Percentiles rank a stretch among this genome's conserved stretches.
Evolutionary conservation across 352 stramenopile genomes (phyloP).

Genomic region (Globisporangium splendens): DNA sequence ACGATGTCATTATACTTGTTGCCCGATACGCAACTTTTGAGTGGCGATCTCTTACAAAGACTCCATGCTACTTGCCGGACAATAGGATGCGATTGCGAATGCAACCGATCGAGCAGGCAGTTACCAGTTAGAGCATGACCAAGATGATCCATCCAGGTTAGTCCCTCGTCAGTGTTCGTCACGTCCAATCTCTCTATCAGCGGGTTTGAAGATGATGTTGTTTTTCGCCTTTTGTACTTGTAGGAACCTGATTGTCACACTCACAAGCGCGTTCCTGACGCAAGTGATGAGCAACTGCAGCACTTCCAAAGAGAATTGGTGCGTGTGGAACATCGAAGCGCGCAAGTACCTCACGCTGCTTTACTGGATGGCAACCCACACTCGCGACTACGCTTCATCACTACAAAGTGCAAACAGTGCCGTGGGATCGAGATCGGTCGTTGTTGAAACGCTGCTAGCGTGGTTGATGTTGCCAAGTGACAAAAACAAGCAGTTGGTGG

Average conservation of each 20-base stretch:
- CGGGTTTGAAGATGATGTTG: neutral
- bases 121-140: neutral
- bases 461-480: conserved; percentile 22
- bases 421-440: conserved; percentile 5
- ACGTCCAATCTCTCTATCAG: neutral
- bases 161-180: neutral
- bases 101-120: neutral
- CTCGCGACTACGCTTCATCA: neutral
- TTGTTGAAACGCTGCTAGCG: conserved; percentile 34
- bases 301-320: conserved; percentile 48
- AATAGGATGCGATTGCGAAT: neutral
- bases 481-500: conserved; percentile 53
- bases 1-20: neutral
- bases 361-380: conserved; percentile 38
- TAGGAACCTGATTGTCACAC: conserved; percentile 42
- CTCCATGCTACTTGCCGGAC: neutral
- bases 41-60: neutral
- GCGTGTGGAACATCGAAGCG: conserved; percentile 44
- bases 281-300: conserved; percentile 39
- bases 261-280: conserved; percentile 36
- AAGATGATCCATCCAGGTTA: neutral
- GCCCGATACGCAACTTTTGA: neutral
- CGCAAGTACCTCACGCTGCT: conserved; percentile 49
- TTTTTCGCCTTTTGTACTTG: neutral
- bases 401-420: neutral